Evolutionary conservation across 2,329 filamentous ascomycete genomes (phyloP).

Genomic region (Ophiostoma sp.): DNA sequence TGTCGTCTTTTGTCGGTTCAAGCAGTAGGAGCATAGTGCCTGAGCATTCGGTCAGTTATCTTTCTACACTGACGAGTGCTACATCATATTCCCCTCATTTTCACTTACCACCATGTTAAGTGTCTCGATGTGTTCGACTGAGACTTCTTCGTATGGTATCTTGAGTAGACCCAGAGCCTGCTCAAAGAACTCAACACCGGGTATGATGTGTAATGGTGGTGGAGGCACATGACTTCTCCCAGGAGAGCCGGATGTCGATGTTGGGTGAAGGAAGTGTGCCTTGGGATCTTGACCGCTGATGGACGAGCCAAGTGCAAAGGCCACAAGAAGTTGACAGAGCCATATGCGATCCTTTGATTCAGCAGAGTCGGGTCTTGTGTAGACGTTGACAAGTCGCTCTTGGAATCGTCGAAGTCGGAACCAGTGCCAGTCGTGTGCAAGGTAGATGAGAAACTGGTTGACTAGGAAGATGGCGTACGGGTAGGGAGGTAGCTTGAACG

Average conservation of each 20-base stretch:
- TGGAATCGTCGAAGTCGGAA: slow-evolving; percentile 17
- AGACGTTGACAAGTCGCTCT: slow-evolving; percentile 13
- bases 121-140: slow-evolving; percentile 23
- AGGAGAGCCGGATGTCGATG: not conserved
- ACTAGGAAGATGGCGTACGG: slow-evolving; percentile 15
- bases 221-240: not conserved
- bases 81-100: no score
- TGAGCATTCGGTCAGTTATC: not conserved
- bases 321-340: slow-evolving; percentile 20
- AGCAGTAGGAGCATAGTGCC: slow-evolving; percentile 16
- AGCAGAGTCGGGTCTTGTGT: not conserved
- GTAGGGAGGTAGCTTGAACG: slow-evolving; percentile 21
- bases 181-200: slow-evolving; percentile 17
- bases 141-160: slow-evolving; percentile 22
- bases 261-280: not conserved
- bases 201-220: not conserved
- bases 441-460: slow-evolving; percentile 16
- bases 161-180: slow-evolving; percentile 24
- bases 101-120: slow-evolving; percentile 15
- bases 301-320: slow-evolving; percentile 14
- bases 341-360: slow-evolving; percentile 22
- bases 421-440: slow-evolving; percentile 24
- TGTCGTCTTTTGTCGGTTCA: slow-evolving; percentile 24
- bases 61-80: no score
- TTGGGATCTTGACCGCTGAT: slow-evolving; percentile 17